A percentile compares a stretch with the other conserved stretches of the same genome.
phyloP scores from a whole-genome alignment of 2,329 filamentous ascomycete genomes.

The Xylogone sp. region DNA sequence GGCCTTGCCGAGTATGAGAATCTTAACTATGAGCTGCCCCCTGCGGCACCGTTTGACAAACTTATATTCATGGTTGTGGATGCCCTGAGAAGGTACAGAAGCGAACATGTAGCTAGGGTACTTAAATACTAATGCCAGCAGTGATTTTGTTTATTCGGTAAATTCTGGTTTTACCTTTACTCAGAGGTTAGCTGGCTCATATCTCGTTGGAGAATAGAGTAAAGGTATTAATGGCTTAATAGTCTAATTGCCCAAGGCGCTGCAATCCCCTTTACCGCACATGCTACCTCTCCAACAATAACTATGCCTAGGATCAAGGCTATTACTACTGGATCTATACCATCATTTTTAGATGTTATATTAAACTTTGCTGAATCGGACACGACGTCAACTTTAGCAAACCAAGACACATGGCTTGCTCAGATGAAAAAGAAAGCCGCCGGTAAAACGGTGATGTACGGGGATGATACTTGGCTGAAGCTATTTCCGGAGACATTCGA shows the following conservation, averaged over 20 bases:
- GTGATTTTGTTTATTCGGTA: constrained; percentile 87
- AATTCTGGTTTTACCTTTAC: constrained; percentile 82
- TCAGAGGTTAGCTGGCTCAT: constrained; percentile 60
- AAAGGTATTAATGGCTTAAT: constrained; percentile 4
- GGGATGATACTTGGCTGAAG: constrained; percentile 98
- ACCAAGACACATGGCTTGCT: constrained; percentile 93
- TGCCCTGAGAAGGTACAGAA: constrained; percentile 74
- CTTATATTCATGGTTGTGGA: constrained; percentile 98
- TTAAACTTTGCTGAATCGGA: constrained; percentile 95
- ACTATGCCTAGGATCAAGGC: constrained; percentile 98
- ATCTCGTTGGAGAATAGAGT: not conserved
- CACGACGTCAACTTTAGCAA: constrained; percentile 79
- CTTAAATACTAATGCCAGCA: constrained; percentile 34
- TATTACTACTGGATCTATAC: constrained; percentile 96
- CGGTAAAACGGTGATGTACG: constrained; percentile 88
- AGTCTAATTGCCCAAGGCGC: constrained; percentile 80
- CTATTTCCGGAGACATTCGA: constrained; percentile 88
- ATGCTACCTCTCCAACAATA: constrained; percentile 94
- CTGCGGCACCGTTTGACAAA: constrained; percentile 75
- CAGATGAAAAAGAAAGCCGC: constrained; percentile 74
- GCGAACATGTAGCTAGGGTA: not conserved
- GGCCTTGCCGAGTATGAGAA: constrained; percentile 71
- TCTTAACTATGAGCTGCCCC: constrained; percentile 49
- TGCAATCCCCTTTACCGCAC: constrained; percentile 89
- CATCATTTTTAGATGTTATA: constrained; percentile 94